Conservation (phyloP, 1,284 basidiomycete species). For the Mycosarcoma mackinlayi region DNA sequence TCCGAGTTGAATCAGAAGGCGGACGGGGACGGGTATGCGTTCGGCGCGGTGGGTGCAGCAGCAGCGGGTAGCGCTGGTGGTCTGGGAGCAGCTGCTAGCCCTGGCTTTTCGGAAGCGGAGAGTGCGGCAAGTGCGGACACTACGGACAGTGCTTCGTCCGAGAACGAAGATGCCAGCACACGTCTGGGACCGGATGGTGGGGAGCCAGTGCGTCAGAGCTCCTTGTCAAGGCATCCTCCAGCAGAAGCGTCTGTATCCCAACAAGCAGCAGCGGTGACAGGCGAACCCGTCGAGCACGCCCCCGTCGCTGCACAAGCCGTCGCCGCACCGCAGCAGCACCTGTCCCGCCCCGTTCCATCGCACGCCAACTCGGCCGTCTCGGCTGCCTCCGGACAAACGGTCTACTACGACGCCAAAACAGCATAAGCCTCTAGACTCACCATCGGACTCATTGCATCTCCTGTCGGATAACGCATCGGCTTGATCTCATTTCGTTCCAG, state of each 20-base stretch:
- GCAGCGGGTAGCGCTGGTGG: constrained; percentile 7
- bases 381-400: constrained; percentile 30
- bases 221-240: constrained; percentile 13
- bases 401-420: constrained; percentile 28
- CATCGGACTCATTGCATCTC: too few species aligned
- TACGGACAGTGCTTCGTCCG: constrained; percentile 25
- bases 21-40: constrained; percentile 12
- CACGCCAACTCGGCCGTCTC: constrained; percentile 35
- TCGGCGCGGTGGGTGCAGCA: constrained; percentile 25
- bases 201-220: constrained; percentile 8
- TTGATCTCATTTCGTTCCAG: background rate
- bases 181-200: background rate
- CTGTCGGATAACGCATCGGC: constrained; percentile 1
- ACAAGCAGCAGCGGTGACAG: too few species aligned
- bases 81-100: background rate
- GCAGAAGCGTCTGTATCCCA: too few species aligned
- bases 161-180: background rate
- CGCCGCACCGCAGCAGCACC: constrained; percentile 2
- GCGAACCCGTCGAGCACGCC: constrained; percentile 11
- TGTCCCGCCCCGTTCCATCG: constrained; percentile 11
- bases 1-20: constrained; percentile 23
- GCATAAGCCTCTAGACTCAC: background rate
- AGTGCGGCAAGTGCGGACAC: constrained; percentile 4
- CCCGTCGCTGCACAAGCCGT: background rate
- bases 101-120: constrained; percentile 3